phyloP scores from a whole-genome alignment of 2,329 filamentous ascomycete genomes.

The Verticillium longisporum region DNA sequence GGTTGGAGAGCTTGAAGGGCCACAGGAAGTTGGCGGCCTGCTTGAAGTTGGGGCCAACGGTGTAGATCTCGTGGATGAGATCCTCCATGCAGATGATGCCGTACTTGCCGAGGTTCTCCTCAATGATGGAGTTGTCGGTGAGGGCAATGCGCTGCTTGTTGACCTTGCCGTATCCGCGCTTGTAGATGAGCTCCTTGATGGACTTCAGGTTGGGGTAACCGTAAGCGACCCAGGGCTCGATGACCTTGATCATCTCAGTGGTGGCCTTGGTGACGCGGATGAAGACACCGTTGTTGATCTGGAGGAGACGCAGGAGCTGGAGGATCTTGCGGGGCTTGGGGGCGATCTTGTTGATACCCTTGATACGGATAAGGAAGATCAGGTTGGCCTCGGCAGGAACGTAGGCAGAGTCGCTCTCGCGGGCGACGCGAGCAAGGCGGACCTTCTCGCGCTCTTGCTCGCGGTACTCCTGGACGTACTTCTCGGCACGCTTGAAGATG shows the following conservation, averaged over 20 bases:
- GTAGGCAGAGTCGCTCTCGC: conserved; percentile 89
- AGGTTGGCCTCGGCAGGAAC: conserved; percentile 92
- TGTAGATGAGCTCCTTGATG: conserved; percentile 99
- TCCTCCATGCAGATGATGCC: conserved; percentile 99
- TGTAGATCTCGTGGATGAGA: conserved; percentile 98
- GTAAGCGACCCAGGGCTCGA: conserved; percentile 98
- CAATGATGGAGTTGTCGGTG: conserved; percentile 96
- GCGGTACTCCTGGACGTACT: conserved; percentile 99
- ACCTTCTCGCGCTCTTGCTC: conserved; percentile 98
- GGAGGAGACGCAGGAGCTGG: conserved; percentile 96
- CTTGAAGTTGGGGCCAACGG: conserved; percentile 99
- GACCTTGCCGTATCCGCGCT: conserved; percentile 98
- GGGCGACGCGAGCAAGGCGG: conserved; percentile 81
- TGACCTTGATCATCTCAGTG: conserved; percentile 92
- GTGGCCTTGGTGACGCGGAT: conserved; percentile 97
- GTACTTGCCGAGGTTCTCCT: conserved; percentile 95
- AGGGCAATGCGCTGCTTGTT: conserved; percentile 96
- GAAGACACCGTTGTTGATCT: conserved; percentile 99
- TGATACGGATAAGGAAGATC: conserved; percentile 98
- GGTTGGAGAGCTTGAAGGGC: conserved; percentile 99
- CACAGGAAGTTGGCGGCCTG: conserved; percentile 98
- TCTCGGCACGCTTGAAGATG: conserved; percentile 99
- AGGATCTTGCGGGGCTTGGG: conserved; percentile 99
- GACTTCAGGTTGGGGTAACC: conserved; percentile 99
- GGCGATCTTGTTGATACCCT: conserved; percentile 99